Evolutionary conservation across 768 basidiomycete genomes (phyloP), one percentile per base, ranked within the genome.

Genomic region (Hericium rajendrae): DNA sequence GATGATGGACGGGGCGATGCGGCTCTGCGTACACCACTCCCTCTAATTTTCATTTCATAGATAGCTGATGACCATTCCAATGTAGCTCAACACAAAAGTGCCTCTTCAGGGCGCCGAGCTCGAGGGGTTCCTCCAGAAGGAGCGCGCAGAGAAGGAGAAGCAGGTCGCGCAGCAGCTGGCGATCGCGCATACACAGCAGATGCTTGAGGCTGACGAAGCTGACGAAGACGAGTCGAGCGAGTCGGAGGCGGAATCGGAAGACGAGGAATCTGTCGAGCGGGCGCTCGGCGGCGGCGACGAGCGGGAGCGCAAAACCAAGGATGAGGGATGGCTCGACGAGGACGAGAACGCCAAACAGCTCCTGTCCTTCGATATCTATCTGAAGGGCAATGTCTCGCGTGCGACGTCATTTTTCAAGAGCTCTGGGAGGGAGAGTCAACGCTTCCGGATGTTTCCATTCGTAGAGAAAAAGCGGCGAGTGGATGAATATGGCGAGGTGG

Each of bases 361-460:
- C 54, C 72, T 94, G 40, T 94, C 91, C 1, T 99, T 90, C 65
- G 97, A 99, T 70, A 97, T 98, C 62, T 98, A 92, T 69, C 78
- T 98, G 59, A 97, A 95, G 69, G 94, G 94, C n/a, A 93, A 95
- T 60, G 90, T 94, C 49, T 85, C 88, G 26, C 88, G 89, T 62
- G 77, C 87, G 24, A 88, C 84, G 1, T 85, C 86, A 2, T 94
- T 93, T 73, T 95, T 94, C 78, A 93, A 92, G 69, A 86, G 75
- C 57, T 74, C 82, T 9, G 83, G 82, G 13, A 76, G 78, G 10
- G 85, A 88, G 62, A 74, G 79, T 15, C 90, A 88, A 61, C 77
- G 97, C 54, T 98, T 90, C 70, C 79, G 95, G 61, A 97, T 97
- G 94, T 98, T 97, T 73, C 97, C 97, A 0, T 94, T 92, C 62